Conservation (phyloP, 2,329 filamentous ascomycete genomes). For the Blumeriella jaapii region DNA sequence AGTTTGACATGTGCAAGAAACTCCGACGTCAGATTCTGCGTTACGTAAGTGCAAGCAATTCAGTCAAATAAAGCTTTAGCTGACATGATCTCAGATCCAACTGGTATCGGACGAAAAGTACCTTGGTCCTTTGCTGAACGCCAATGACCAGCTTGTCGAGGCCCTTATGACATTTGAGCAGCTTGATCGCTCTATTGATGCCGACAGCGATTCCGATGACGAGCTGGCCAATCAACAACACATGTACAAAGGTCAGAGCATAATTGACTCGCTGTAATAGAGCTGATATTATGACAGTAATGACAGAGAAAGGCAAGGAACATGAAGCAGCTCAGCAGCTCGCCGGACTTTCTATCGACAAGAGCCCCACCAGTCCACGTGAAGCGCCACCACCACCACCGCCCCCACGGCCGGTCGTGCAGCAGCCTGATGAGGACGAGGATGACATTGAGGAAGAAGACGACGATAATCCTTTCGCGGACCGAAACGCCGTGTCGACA, state of each 20-base stretch:
- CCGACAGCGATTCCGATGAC: constrained; percentile 60
- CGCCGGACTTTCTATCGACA: constrained; percentile 17
- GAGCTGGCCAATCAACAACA: constrained; percentile 56
- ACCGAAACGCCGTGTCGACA: constrained; percentile 25
- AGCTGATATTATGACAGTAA: constrained; percentile 14
- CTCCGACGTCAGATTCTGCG: constrained; percentile 75
- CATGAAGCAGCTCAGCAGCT: constrained; percentile 17
- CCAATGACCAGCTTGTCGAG: constrained; percentile 91
- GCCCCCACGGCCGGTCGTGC: constrained; percentile 25
- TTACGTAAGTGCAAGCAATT: constrained; percentile 44
- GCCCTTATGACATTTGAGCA: constrained; percentile 92
- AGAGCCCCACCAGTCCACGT: constrained; percentile 7
- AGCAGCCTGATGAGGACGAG: constrained; percentile 24
- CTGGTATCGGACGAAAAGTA: constrained; percentile 84
- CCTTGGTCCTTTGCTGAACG: constrained; percentile 80
- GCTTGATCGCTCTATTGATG: constrained; percentile 74
- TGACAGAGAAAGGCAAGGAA: constrained; percentile 20
- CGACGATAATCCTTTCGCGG: constrained; percentile 29
- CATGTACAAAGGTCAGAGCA: constrained; percentile 44
- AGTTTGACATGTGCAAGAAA: constrained; percentile 79
- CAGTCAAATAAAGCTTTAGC: not conserved
- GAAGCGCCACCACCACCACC: constrained; percentile 17
- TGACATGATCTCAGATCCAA: constrained; percentile 54
- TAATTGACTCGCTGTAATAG: not conserved
- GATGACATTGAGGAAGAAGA: constrained; percentile 24